Base-by-base conservation (phyloP, 768 basidiomycete genomes). In the Astraeus odoratus region DNA sequence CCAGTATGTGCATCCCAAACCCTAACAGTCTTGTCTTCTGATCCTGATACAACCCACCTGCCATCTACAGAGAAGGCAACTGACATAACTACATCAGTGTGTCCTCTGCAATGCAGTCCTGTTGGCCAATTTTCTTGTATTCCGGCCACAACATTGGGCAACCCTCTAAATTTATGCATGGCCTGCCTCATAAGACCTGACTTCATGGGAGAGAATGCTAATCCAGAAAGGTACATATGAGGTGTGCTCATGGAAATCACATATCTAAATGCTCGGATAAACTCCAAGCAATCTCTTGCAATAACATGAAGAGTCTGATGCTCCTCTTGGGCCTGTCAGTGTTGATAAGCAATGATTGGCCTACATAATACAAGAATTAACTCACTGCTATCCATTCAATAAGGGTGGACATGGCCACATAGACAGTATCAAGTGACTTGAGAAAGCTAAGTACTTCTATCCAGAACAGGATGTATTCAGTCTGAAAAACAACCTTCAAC, bases 401-500 rank as follows among this genome's bases (percentile, higher is more conserved):
- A 29, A 12, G 12, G 12, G 27, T 29, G 27, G 12, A n/a, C n/a
- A n/a, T n/a, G n/a, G n/a, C n/a, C n/a, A n/a, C n/a, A n/a, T n/a
- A 12, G 27, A 29, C 27, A 29, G 27, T 29, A 39, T 15, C 20
- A 19, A 23, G 15, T 7, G 38, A 15, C 35, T 39, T 30, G 20
- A 42, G 4, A 25, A 31, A 12, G 25, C 23, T 42, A 8, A 42
- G 27, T 31, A 22, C 26, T 18, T 42, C 26, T 3, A 42, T n/a
- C 41, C 41, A 42, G 25, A 20, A 50, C 20, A 50, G 42, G 10
- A 50, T 16, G 15, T 42, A 31, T 18, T 49, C 26, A 15, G 9
- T 22, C 13, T 13, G 29, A 18, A 46, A 24, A 22, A 46, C 25
- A 13, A 24, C 5, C 15, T 38, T 20, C 13, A 34, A 31, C 29